Base-by-base conservation (phyloP, 768 basidiomycete species). In the Russula lepida region DNA sequence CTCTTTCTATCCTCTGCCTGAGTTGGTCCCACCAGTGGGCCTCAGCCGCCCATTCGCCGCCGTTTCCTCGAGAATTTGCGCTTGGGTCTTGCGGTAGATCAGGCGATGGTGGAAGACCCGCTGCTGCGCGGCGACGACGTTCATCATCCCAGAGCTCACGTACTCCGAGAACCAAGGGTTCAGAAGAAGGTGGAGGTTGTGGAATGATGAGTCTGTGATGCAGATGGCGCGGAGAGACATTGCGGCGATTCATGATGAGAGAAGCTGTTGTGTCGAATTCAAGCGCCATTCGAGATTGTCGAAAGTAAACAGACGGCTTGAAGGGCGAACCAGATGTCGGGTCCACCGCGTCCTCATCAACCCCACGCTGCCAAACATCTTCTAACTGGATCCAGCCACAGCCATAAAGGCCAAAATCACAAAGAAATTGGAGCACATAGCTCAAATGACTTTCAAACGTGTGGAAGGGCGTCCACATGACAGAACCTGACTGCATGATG, bases 141-240 rank as follows among this genome's bases (percentile, higher is more conserved):
- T 99, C 95, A 68, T 98, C 94, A 54, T 95, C 91, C 95, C 95
- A 99, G 2, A 98, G 78, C 73, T 98, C 95, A 64, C 90, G 85
- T 49, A 98, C 89, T 68, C 92, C 86, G 44, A 85, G 77, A 6
- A 99, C 88, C 28, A 95, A 79, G 47, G 89, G 91, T 66, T 90
- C 89, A 12, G 78, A 64, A 57, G 84, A 70, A 17, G 79, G 66
- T 44, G 75, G 68, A 21, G 81, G 74, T 33, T 78, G 72, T 57
- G 86, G 83, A 61, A 93, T 89, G 28, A 71, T 64, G 47, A 86
- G 75, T 60, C 81, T 79, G 68, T 91, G 83, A 63, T 88, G 86
- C 49, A 86, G 76, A 64, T 84, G 79, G 43, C 93, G 84, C 3
- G 86, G 75, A 25, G 74, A 68, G 51, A 97, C 74, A 25, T 71